Evolutionary conservation across 148 eudicot genomes (phyloP), one percentile per base, ranked within the genome.

Genomic region (Dysphania ambrosioides): DNA sequence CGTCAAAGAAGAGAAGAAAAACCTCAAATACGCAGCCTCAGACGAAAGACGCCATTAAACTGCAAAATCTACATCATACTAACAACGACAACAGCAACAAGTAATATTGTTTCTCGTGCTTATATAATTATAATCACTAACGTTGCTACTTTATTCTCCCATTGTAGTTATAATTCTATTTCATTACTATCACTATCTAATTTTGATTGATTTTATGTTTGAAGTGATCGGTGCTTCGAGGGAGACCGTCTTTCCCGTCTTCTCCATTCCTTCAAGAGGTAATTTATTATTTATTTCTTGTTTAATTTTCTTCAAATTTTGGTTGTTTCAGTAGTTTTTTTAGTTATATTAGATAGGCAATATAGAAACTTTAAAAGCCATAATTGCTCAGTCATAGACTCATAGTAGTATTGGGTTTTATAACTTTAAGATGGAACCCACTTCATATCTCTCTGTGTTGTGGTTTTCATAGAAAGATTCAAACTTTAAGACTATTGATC

Each of bases 191-290:
- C 1, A 56, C 10, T 23, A 4, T 23, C 8, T 0, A 64, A 44
- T 30, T 27, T 59, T n/a, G n/a, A 26, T 15, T 66, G 2, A 27
- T 24, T 41, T 47, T 44, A 27, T 29, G 6, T 41, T 47, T 44
- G 21, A n/a, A 57, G 68, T 61, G 51, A 29, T 29, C 21, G 8
- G n/a, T 51, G 58, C 72, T 64, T 78, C 30, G 80, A 78, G 51
- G 80, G 80, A 4, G 76, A 64, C 66, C 61, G 34, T 72, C 76
- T 78, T 21, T 19, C 41, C 58, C 41, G 72, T 38, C 40, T 78
- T 30, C 80, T 78, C 64, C 19, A 56, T n/a, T 72, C 80, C 64
- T 40, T 78, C 29, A 66, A 65, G 40, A 72, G 80, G 80, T 78
- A 5, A 21, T 3, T 42, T n/a, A 5, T 18, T 40, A 21, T 18